Evolutionary conservation across 2,329 filamentous ascomycete genomes (phyloP).

Genomic region (Pyrenochaeta sp.): DNA sequence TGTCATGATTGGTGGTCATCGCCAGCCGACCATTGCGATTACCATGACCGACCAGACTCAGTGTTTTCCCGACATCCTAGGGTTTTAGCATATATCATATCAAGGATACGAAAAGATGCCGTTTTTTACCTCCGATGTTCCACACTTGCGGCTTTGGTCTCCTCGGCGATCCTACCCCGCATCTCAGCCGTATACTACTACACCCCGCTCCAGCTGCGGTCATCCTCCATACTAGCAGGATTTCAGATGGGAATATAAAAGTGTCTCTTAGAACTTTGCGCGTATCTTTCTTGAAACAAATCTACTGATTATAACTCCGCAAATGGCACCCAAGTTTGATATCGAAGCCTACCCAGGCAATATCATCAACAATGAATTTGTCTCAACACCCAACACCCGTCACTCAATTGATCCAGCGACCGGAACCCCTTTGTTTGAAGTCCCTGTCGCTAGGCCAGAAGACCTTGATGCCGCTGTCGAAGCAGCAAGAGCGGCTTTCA

Average conservation of each 20-base stretch:
- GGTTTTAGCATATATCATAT: background rate
- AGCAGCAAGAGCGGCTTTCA: constrained; percentile 55
- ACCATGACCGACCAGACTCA: no score
- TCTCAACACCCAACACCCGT: constrained; percentile 52
- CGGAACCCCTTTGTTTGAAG: constrained; percentile 55
- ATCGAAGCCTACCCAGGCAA: constrained; percentile 45
- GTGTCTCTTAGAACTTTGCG: background rate
- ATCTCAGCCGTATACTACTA: background rate
- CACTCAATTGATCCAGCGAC: constrained; percentile 61
- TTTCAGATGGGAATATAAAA: background rate
- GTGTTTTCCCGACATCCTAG: no score
- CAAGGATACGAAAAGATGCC: background rate
- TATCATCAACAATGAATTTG: constrained; percentile 59
- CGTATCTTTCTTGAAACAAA: background rate
- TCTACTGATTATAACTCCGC: background rate
- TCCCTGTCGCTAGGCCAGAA: constrained; percentile 56
- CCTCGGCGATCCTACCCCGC: background rate
- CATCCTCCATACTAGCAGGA: background rate
- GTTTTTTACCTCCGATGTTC: background rate
- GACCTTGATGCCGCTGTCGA: constrained; percentile 61
- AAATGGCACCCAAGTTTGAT: constrained; percentile 1
- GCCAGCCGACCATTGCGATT: no score
- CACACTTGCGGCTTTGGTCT: background rate
- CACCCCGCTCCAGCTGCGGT: background rate
- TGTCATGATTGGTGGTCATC: no score